Conservation (phyloP, 2,329 filamentous ascomycete genomes). For the Colletotrichum spaethianum region DNA sequence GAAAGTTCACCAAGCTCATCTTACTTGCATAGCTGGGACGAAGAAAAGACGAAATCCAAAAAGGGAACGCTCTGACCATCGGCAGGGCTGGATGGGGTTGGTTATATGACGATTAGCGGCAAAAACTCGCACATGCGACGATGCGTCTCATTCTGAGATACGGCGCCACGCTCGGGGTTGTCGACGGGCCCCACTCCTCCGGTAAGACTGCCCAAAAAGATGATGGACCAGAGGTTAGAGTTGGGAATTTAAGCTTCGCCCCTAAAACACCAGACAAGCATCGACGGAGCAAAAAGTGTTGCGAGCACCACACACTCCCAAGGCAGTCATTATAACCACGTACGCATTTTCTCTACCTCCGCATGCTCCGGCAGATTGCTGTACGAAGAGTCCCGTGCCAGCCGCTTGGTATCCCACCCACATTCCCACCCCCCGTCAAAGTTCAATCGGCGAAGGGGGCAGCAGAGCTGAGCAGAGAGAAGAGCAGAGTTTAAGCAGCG, state of each 20-base stretch:
- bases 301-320: background rate
- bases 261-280: conserved; percentile 37
- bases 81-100: background rate
- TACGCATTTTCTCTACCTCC: background rate
- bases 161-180: background rate
- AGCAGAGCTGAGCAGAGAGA: background rate
- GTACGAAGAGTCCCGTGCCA: background rate
- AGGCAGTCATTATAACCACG: background rate
- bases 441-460: background rate
- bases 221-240: conserved; percentile 4
- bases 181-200: background rate
- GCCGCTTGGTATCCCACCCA: background rate
- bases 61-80: background rate
- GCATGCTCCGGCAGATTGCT: background rate
- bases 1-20: conserved; percentile 1
- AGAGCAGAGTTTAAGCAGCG: background rate
- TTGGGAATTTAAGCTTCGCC: conserved; percentile 35
- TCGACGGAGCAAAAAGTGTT: background rate
- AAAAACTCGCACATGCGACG: background rate
- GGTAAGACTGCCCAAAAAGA: background rate
- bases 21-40: background rate
- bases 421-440: background rate
- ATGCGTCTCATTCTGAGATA: background rate
- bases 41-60: background rate
- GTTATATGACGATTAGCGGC: background rate